Percentiles rank a stretch among this genome's conserved stretches.
Evolutionary conservation across 2,329 filamentous ascomycete genomes (phyloP).

Genomic region (Aspergillus awamori): DNA sequence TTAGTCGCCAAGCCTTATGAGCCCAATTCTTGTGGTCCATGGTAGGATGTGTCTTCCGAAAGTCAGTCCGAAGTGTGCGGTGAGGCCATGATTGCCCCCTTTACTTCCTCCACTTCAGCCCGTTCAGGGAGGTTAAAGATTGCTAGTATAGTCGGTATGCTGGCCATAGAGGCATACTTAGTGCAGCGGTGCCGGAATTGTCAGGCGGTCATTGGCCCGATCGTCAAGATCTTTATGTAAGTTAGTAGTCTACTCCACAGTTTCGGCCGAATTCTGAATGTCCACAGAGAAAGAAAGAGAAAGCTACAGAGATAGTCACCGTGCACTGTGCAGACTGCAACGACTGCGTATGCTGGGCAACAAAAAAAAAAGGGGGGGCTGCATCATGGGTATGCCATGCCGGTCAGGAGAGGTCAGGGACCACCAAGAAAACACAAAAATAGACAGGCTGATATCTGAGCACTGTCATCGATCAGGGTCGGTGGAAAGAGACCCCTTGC

Average conservation of each 20-base stretch:
- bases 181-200: neutral
- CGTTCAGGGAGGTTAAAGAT: neutral
- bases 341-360: neutral
- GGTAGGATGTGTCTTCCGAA: neutral
- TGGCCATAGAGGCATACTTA: neutral
- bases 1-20: conserved; percentile 6
- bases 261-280: conserved; percentile 18
- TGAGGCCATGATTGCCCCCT: neutral
- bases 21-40: neutral
- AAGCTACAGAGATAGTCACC: neutral
- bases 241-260: conserved; percentile 7
- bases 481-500: conserved; percentile 7
- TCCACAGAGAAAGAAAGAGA: neutral
- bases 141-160: neutral
- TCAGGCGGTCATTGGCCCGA: neutral
- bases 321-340: neutral
- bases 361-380: neutral
- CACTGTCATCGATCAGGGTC: conserved; percentile 6
- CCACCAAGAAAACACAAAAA: neutral
- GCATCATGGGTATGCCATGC: neutral
- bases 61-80: neutral
- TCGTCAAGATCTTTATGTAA: conserved; percentile 3
- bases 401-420: neutral
- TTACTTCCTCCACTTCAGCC: neutral
- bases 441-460: conserved; percentile 8